These are phyloP conservation scores for Hordeum marinum DNA, from an alignment of 176 grass and related monocot genomes.

Conservation along the genomic window DNA sequence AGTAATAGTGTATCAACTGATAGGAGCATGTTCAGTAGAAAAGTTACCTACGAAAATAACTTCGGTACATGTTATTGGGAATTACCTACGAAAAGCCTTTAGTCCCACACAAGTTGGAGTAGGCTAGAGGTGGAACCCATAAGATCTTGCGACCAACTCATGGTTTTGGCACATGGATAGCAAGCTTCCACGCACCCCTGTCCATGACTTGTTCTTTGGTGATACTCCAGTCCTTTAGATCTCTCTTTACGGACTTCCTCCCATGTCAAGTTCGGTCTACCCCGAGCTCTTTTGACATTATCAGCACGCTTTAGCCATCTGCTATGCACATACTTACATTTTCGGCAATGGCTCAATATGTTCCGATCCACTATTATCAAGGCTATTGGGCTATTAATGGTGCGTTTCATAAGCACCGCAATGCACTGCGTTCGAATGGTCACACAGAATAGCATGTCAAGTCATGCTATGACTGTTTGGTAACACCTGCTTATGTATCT, in stretches of 20 bases:
- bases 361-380: background rate
- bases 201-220: no score
- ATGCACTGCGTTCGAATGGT: background rate
- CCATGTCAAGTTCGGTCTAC: no score
- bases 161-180: no score
- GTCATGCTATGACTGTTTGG: background rate
- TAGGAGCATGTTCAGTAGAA: background rate
- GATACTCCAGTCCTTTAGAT: no score
- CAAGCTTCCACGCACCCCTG: no score
- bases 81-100: no score
- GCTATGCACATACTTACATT: background rate
- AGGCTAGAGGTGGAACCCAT: no score
- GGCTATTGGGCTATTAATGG: background rate
- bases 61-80: background rate
- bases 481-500: background rate
- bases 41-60: background rate
- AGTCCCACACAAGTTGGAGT: no score
- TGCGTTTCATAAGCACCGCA: background rate
- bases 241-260: no score
- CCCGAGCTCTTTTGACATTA: no score
- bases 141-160: no score
- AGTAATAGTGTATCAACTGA: slow-evolving; percentile 15
- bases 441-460: background rate
- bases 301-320: no score
- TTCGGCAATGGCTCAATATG: background rate